Evolutionary conservation across 1,139 yeast species (phyloP).

Genomic region (Geotrichum macrosporum): DNA sequence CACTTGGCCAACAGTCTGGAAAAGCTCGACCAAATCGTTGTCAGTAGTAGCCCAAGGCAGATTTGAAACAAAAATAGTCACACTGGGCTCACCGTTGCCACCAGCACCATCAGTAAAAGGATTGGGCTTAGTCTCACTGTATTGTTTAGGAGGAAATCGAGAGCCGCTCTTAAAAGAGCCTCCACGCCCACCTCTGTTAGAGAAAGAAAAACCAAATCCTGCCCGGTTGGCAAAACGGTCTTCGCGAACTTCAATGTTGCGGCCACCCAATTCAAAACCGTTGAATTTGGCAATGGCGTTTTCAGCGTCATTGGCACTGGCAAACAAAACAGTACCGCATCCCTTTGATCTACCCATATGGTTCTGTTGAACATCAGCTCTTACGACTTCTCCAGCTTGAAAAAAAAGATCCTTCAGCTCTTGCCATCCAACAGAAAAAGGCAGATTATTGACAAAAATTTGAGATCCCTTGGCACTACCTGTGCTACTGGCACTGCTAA

Average conservation of each 20-base stretch:
- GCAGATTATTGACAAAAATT: slow-evolving; percentile 77
- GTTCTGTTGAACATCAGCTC: slow-evolving; percentile 74
- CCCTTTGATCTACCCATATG: slow-evolving; percentile 76
- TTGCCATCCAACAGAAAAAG: slow-evolving; percentile 78
- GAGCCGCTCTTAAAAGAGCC: slow-evolving; percentile 17
- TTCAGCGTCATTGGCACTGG: slow-evolving; percentile 75
- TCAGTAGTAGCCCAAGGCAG: slow-evolving; percentile 86
- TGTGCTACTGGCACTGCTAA: slow-evolving; percentile 17
- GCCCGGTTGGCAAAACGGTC: slow-evolving; percentile 45
- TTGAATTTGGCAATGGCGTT: slow-evolving; percentile 89
- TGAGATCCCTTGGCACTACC: slow-evolving; percentile 44
- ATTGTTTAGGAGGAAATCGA: slow-evolving; percentile 14
- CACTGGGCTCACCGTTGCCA: slow-evolving; percentile 62
- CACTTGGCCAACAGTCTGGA: slow-evolving; percentile 79
- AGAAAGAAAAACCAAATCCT: slow-evolving; percentile 10
- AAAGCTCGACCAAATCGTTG: slow-evolving; percentile 78
- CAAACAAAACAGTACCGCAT: slow-evolving; percentile 85
- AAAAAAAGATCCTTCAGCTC: slow-evolving; percentile 80
- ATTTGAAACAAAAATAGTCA: slow-evolving; percentile 66
- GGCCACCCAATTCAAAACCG: slow-evolving; percentile 90
- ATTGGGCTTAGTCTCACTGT: slow-evolving; percentile 22
- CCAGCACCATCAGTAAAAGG: slow-evolving; percentile 61
- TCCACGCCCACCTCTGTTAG: slow-evolving; percentile 26
- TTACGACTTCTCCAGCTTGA: slow-evolving; percentile 65
- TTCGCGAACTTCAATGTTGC: slow-evolving; percentile 67